A percentile compares a stretch with the other conserved stretches of the same genome.
These are phyloP conservation scores for Talaromyces sp. DNA, from an alignment of 2,329 filamentous ascomycete species.

Conservation along the genomic window DNA sequence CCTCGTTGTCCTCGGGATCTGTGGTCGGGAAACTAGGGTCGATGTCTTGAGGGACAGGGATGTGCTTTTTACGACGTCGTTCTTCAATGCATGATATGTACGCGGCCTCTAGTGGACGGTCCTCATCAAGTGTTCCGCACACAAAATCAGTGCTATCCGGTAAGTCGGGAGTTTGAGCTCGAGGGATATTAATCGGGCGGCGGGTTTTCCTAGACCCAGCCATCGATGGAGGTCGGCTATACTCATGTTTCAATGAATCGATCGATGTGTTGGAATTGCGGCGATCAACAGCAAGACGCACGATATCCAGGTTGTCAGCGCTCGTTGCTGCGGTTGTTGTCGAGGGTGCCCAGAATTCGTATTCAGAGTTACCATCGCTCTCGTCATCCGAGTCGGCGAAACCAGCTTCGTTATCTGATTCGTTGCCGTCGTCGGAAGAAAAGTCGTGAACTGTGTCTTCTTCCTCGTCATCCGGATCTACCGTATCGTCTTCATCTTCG, in stretches of 20 bases:
- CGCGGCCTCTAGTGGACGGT: slow-evolving; percentile 87
- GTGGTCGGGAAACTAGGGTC: slow-evolving; percentile 96
- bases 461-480: slow-evolving; percentile 52
- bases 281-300: slow-evolving; percentile 46
- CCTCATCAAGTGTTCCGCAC: slow-evolving; percentile 95
- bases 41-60: slow-evolving; percentile 87
- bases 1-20: slow-evolving; percentile 81
- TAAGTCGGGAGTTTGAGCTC: slow-evolving; percentile 71
- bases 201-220: slow-evolving; percentile 29
- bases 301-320: slow-evolving; percentile 49
- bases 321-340: slow-evolving; percentile 50
- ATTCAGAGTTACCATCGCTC: slow-evolving; percentile 61
- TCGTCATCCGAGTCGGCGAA: slow-evolving; percentile 68
- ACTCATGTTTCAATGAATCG: slow-evolving; percentile 44
- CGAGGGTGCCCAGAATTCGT: slow-evolving; percentile 60
- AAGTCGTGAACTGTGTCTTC: slow-evolving; percentile 55
- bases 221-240: slow-evolving; percentile 26
- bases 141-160: slow-evolving; percentile 98
- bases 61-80: slow-evolving; percentile 75
- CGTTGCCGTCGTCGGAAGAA: slow-evolving; percentile 63
- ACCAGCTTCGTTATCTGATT: slow-evolving; percentile 73
- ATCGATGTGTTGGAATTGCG: slow-evolving; percentile 53
- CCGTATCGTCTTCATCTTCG: slow-evolving; percentile 56
- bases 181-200: slow-evolving; percentile 45
- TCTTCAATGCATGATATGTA: slow-evolving; percentile 83